Conservation (phyloP, 495 filamentous ascomycete genomes). For the Aspergillus olivimuriae region DNA sequence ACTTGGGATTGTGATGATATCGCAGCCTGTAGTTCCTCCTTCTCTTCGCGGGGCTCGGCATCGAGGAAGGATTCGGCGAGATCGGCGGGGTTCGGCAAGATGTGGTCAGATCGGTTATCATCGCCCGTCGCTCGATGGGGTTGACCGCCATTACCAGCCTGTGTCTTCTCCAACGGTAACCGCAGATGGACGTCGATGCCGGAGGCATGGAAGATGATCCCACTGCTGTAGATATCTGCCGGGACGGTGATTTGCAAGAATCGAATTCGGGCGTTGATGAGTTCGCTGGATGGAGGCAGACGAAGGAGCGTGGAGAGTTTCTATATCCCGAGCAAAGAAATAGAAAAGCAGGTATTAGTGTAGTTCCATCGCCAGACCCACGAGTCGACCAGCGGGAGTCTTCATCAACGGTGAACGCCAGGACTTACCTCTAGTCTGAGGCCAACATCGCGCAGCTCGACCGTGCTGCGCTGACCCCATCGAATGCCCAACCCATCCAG, state of each 20-base stretch:
- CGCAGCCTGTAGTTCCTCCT: conserved; percentile 68
- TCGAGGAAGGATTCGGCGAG: conserved; percentile 84
- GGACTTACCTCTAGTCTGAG: conserved; percentile 61
- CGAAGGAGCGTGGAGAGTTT: conserved; percentile 68
- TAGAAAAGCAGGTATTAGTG: conserved; percentile 10
- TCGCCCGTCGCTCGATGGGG: conserved; percentile 1
- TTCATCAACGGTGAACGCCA: conserved; percentile 6
- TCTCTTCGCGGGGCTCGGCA: conserved; percentile 69
- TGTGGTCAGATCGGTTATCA: conserved; percentile 16
- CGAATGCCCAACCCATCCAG: conserved; percentile 72
- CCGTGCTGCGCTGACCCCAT: conserved; percentile 65
- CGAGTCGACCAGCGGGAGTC: not conserved
- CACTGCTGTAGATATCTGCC: conserved; percentile 71
- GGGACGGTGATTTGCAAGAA: conserved; percentile 72
- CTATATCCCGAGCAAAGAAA: conserved; percentile 43
- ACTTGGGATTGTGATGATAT: conserved; percentile 57
- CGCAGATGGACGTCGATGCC: conserved; percentile 64
- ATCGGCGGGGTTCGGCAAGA: conserved; percentile 69
- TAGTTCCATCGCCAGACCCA: not conserved
- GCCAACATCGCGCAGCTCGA: conserved; percentile 78
- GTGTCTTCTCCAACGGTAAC: conserved; percentile 28
- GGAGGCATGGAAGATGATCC: conserved; percentile 69
- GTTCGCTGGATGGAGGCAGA: conserved; percentile 60
- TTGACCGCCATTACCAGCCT: conserved; percentile 1
- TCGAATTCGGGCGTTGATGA: conserved; percentile 63